phyloP scores from a whole-genome alignment of 306 rosid species.

The Myrica gale region DNA sequence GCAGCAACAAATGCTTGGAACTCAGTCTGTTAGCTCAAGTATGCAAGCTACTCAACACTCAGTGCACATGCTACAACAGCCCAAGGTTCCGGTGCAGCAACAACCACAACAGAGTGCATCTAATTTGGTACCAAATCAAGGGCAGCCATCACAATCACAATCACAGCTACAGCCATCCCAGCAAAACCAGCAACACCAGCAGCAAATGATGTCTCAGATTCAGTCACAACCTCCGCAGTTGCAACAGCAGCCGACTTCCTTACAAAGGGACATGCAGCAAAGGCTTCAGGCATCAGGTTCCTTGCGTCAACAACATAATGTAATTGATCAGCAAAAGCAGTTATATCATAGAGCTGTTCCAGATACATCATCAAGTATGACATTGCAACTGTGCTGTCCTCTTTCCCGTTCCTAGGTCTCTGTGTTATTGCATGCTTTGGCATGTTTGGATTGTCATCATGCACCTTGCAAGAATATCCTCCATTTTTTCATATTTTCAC shows the following conservation, averaged over 20 bases:
- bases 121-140: slow-evolving; percentile 57
- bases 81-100: slow-evolving; percentile 63
- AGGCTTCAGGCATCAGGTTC: slow-evolving; percentile 69
- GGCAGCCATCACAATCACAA: slow-evolving; percentile 55
- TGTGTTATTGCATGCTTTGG: slow-evolving; percentile 17
- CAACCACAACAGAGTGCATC: slow-evolving; percentile 61
- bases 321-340: slow-evolving; percentile 77
- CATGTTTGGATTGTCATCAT: not conserved
- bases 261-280: slow-evolving; percentile 76
- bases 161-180: slow-evolving; percentile 17
- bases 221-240: slow-evolving; percentile 73
- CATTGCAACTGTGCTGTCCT: slow-evolving; percentile 24
- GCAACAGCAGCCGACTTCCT: slow-evolving; percentile 72
- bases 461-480: not conserved
- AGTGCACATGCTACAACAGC: slow-evolving; percentile 65
- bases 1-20: slow-evolving; percentile 55
- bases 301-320: slow-evolving; percentile 68
- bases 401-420: slow-evolving; percentile 12
- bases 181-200: slow-evolving; percentile 82
- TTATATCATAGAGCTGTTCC: slow-evolving; percentile 69
- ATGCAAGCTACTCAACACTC: slow-evolving; percentile 74
- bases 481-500: not conserved
- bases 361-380: slow-evolving; percentile 79
- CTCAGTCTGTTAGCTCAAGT: slow-evolving; percentile 67
- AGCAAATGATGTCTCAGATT: slow-evolving; percentile 70